These are phyloP conservation scores for Punctularia strigosozonata DNA, from an alignment of 768 basidiomycete species.

Conservation along the genomic window DNA sequence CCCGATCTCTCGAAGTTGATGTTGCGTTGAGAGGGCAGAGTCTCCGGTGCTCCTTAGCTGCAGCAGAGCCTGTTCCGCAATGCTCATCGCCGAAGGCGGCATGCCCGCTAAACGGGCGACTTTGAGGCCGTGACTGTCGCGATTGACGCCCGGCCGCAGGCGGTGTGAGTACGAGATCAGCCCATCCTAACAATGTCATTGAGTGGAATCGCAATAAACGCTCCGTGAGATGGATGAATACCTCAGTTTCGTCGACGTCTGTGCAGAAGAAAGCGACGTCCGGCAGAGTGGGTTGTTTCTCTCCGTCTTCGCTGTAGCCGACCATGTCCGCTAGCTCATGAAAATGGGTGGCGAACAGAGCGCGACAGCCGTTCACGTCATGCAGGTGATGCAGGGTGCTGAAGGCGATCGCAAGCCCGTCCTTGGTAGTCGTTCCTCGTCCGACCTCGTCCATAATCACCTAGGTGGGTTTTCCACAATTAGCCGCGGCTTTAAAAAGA, in stretches of 20 bases:
- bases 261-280: slow-evolving; percentile 83
- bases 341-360: slow-evolving; percentile 98
- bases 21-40: neutral
- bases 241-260: slow-evolving; percentile 68
- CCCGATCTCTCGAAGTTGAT: slow-evolving; percentile 11
- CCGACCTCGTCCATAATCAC: slow-evolving; percentile 99
- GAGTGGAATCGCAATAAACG: no score
- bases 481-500: neutral
- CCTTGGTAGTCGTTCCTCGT: slow-evolving; percentile 83
- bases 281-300: slow-evolving; percentile 35
- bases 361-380: slow-evolving; percentile 57
- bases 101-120: slow-evolving; percentile 84
- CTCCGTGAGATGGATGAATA: slow-evolving; percentile 14
- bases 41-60: slow-evolving; percentile 19
- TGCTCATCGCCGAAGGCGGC: slow-evolving; percentile 45
- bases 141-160: slow-evolving; percentile 74
- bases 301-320: slow-evolving; percentile 36
- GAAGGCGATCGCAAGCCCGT: slow-evolving; percentile 90
- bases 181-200: slow-evolving; percentile 37
- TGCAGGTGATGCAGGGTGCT: slow-evolving; percentile 78
- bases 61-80: slow-evolving; percentile 46
- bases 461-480: slow-evolving; percentile 23
- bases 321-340: slow-evolving; percentile 88
- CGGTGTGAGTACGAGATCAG: slow-evolving; percentile 80
- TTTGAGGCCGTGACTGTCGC: slow-evolving; percentile 83